These are phyloP conservation scores for Sporopachydermia cereana DNA, from an alignment of 1,139 yeast species.

Conservation along the genomic window DNA sequence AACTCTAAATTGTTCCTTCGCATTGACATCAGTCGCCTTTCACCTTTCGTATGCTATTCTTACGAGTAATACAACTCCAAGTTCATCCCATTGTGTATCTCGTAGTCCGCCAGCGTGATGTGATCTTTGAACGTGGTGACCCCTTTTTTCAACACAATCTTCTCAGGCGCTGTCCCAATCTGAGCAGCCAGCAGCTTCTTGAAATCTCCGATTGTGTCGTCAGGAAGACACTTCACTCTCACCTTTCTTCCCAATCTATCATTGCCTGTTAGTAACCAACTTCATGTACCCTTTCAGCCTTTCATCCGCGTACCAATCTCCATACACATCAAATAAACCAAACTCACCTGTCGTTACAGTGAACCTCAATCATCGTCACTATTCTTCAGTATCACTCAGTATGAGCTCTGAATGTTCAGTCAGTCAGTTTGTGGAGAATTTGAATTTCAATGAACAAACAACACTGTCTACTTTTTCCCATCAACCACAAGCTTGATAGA, in stretches of 20 bases:
- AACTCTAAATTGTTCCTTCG: too few species aligned
- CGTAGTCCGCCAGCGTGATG: slow-evolving; percentile 84
- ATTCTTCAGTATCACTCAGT: too few species aligned
- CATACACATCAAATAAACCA: neutral
- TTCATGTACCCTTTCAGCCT: too few species aligned
- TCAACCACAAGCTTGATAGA: too few species aligned
- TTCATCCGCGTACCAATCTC: too few species aligned
- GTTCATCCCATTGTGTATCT: slow-evolving; percentile 81
- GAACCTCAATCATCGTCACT: slow-evolving; percentile 33
- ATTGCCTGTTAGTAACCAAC: slow-evolving; percentile 9
- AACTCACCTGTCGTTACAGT: slow-evolving; percentile 28
- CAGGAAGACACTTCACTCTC: slow-evolving; percentile 71
- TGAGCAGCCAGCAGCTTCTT: slow-evolving; percentile 77
- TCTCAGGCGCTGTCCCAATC: slow-evolving; percentile 62
- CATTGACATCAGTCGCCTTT: too few species aligned
- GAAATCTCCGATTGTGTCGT: slow-evolving; percentile 86
- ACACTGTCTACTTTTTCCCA: too few species aligned
- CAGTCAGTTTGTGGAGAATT: too few species aligned
- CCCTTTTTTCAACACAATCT: slow-evolving; percentile 63
- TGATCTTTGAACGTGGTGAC: slow-evolving; percentile 71
- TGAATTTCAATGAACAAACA: too few species aligned
- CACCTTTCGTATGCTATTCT: too few species aligned
- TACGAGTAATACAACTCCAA: slow-evolving; percentile 52
- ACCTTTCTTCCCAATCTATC: slow-evolving; percentile 75
- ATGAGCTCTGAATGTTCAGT: too few species aligned